These are phyloP conservation scores for Byssochlamys sp. DNA, from an alignment of 2,329 filamentous ascomycete genomes.

Conservation along the genomic window DNA sequence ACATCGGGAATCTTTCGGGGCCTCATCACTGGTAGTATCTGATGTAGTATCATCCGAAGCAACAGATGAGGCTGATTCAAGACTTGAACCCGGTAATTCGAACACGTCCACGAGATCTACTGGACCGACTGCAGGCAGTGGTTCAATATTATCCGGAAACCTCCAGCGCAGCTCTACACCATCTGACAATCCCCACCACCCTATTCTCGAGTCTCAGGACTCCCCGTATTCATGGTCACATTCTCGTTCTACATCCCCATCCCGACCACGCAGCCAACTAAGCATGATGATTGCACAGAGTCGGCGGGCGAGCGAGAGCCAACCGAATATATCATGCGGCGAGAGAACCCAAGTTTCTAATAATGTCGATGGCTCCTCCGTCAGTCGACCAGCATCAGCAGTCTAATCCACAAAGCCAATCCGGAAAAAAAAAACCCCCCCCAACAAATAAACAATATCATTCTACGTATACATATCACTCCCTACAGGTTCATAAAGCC, in stretches of 20 bases:
- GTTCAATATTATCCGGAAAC: neutral
- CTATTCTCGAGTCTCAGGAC: neutral
- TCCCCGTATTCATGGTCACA: neutral
- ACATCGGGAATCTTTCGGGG: constrained; percentile 12
- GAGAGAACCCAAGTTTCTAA: neutral
- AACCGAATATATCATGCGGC: constrained; percentile 1
- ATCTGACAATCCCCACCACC: neutral
- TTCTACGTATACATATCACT: neutral
- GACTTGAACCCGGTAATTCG: neutral
- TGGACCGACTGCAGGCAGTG: neutral
- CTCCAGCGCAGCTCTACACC: neutral
- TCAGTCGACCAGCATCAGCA: neutral
- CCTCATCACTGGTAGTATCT: constrained; percentile 6
- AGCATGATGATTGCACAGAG: constrained; percentile 13
- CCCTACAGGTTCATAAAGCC: too few species aligned
- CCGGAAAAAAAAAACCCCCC: too few species aligned
- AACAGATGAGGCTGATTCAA: neutral
- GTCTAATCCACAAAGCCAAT: neutral
- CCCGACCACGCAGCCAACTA: constrained; percentile 10
- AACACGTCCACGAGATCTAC: neutral
- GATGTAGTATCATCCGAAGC: constrained; percentile 1
- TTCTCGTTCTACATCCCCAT: constrained; percentile 5
- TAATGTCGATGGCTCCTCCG: neutral
- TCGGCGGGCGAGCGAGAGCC: neutral
- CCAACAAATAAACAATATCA: neutral